Evolutionary conservation across 208 protist species (phyloP).

Genomic region (Leishmania tropica): DNA sequence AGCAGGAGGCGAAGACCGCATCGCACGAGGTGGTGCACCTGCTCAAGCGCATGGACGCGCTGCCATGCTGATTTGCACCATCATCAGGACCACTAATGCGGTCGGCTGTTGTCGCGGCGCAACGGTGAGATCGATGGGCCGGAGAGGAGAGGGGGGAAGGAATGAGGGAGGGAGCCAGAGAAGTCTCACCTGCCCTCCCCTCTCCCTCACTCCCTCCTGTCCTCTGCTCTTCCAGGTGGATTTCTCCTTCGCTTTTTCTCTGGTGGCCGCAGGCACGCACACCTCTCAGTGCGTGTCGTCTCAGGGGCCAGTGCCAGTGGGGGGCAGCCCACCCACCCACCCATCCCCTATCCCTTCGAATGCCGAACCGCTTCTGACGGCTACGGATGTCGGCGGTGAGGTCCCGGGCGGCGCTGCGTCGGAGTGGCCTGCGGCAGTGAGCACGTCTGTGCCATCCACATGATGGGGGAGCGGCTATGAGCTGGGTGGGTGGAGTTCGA

Average conservation of each 20-base stretch:
- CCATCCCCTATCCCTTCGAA: too few species aligned
- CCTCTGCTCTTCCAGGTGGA: background rate
- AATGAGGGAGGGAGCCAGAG: background rate
- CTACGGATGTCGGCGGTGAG: too few species aligned
- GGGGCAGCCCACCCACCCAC: too few species aligned
- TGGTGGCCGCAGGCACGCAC: background rate
- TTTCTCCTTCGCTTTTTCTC: background rate
- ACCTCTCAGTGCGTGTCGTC: too few species aligned
- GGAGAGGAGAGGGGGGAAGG: background rate
- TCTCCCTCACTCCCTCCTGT: too few species aligned
- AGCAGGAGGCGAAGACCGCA: conserved; percentile 80
- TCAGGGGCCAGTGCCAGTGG: too few species aligned
- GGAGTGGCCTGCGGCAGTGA: too few species aligned
- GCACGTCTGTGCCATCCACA: too few species aligned
- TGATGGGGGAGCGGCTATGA: too few species aligned
- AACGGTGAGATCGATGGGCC: background rate
- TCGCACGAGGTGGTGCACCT: conserved; percentile 77
- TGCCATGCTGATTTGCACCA: conserved; percentile 26
- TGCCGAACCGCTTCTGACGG: too few species aligned
- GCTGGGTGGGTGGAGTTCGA: too few species aligned
- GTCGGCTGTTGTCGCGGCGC: background rate
- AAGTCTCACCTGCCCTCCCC: background rate
- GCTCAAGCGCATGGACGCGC: conserved; percentile 63
- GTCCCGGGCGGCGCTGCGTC: too few species aligned
- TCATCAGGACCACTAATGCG: background rate